Conservation (phyloP, 306 rosid species). For the Prunus mume region DNA sequence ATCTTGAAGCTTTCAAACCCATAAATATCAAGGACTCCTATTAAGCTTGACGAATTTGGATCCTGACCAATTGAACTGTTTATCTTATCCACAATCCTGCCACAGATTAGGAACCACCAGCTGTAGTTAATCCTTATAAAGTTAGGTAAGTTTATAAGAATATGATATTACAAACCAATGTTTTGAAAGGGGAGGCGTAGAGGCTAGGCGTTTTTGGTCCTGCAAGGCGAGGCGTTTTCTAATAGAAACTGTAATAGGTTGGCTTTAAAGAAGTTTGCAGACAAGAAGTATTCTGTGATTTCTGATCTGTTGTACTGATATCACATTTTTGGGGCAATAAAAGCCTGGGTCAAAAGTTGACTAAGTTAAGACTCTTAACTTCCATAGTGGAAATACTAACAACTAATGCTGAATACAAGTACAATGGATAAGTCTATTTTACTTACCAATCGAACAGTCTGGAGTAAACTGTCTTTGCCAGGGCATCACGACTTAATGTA, state of each 20-base stretch:
- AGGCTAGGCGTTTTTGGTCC: too few species aligned
- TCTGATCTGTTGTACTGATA: background rate
- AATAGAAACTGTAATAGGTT: too few species aligned
- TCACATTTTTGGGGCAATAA: background rate
- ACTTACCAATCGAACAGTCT: conserved; percentile 77
- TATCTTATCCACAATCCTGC: conserved; percentile 84
- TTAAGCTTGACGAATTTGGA: conserved; percentile 61
- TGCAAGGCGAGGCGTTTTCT: too few species aligned
- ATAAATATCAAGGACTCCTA: conserved; percentile 90
- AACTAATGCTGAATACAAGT: background rate
- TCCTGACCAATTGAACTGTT: conserved; percentile 90
- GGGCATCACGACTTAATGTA: conserved; percentile 75
- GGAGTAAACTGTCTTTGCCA: conserved; percentile 79
- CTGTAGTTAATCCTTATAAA: conserved; percentile 17
- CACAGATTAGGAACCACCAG: conserved; percentile 28
- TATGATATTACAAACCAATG: background rate
- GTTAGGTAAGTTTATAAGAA: background rate
- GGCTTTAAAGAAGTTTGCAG: background rate
- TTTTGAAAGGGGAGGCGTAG: background rate
- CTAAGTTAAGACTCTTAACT: background rate
- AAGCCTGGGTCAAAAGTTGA: background rate
- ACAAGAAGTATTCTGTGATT: background rate
- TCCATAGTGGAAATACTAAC: background rate
- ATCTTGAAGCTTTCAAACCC: conserved; percentile 93
- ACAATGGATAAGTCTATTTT: conserved; percentile 2